Percentiles rank a stretch among this genome's conserved stretches.
Evolutionary conservation across 352 stramenopile species (phyloP).

Genomic region (Thalassiosira oceanica): DNA sequence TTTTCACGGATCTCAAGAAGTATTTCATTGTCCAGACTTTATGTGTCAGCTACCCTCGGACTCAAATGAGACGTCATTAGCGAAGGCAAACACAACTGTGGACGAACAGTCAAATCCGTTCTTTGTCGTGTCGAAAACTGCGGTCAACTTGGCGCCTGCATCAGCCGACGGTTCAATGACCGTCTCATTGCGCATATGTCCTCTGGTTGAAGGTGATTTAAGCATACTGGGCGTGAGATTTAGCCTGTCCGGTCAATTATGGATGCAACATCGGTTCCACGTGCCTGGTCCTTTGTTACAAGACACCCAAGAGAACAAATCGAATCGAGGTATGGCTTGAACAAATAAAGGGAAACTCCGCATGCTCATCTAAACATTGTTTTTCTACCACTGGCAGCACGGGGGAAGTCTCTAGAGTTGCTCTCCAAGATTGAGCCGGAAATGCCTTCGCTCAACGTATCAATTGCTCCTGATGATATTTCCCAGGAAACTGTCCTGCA

Average conservation of each 20-base stretch:
- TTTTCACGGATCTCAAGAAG: constrained; percentile 63
- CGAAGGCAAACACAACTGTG: constrained; percentile 22
- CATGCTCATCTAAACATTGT: no score
- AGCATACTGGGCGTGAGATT: constrained; percentile 73
- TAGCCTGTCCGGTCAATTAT: constrained; percentile 68
- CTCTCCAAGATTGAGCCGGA: constrained; percentile 64
- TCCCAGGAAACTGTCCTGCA: constrained; percentile 52
- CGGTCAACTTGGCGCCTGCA: constrained; percentile 50
- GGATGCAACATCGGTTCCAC: constrained; percentile 74
- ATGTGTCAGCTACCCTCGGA: constrained; percentile 41
- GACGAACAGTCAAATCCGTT: constrained; percentile 41
- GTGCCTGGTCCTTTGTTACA: constrained; percentile 64
- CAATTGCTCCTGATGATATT: constrained; percentile 25
- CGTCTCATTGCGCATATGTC: constrained; percentile 56
- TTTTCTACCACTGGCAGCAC: constrained; percentile 18
- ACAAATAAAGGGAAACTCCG: no score
- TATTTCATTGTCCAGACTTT: constrained; percentile 57
- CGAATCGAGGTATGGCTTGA: constrained; percentile 62
- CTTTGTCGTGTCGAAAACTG: constrained; percentile 74
- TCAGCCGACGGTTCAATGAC: constrained; percentile 26
- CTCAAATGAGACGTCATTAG: constrained; percentile 4
- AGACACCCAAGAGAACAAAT: constrained; percentile 63
- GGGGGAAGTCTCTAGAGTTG: constrained; percentile 64
- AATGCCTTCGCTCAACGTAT: constrained; percentile 74
- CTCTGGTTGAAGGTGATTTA: constrained; percentile 67